A percentile compares a stretch with the other conserved stretches of the same genome.
These are phyloP conservation scores for Teunomyces tritomae DNA, from an alignment of 805 yeast genomes.

Conservation along the genomic window DNA sequence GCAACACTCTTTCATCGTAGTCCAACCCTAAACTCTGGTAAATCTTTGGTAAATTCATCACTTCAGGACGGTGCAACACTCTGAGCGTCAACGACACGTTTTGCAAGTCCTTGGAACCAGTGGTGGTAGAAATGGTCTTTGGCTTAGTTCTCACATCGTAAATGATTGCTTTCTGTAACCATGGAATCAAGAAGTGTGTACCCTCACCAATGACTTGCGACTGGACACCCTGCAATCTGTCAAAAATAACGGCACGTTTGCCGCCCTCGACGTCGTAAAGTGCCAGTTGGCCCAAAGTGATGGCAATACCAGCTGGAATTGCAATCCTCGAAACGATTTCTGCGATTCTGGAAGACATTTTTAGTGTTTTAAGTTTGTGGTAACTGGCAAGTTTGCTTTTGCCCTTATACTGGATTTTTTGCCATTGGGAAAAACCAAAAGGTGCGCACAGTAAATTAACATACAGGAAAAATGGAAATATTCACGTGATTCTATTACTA, in stretches of 20 bases:
- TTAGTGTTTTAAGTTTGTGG: slow-evolving; percentile 1
- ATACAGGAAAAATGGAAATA: neutral
- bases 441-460: neutral
- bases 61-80: slow-evolving; percentile 93
- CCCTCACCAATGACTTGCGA: slow-evolving; percentile 93
- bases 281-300: slow-evolving; percentile 74
- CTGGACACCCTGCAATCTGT: slow-evolving; percentile 85
- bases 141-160: slow-evolving; percentile 96
- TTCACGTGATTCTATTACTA: slow-evolving; percentile 1
- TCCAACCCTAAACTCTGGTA: slow-evolving; percentile 91
- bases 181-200: slow-evolving; percentile 90
- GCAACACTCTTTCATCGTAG: slow-evolving; percentile 91
- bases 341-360: slow-evolving; percentile 36
- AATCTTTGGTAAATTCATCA: slow-evolving; percentile 72
- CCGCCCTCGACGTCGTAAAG: slow-evolving; percentile 97
- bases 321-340: slow-evolving; percentile 50
- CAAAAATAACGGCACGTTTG: slow-evolving; percentile 91
- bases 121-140: slow-evolving; percentile 85
- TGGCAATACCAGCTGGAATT: slow-evolving; percentile 65
- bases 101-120: slow-evolving; percentile 97
- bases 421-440: neutral
- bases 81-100: slow-evolving; percentile 91
- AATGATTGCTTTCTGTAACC: slow-evolving; percentile 89
- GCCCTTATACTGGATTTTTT: neutral
- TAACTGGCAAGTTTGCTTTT: too few relatives aligned